phyloP scores from a whole-genome alignment of 495 filamentous ascomycete genomes.

The Penicillium verhagenii region DNA sequence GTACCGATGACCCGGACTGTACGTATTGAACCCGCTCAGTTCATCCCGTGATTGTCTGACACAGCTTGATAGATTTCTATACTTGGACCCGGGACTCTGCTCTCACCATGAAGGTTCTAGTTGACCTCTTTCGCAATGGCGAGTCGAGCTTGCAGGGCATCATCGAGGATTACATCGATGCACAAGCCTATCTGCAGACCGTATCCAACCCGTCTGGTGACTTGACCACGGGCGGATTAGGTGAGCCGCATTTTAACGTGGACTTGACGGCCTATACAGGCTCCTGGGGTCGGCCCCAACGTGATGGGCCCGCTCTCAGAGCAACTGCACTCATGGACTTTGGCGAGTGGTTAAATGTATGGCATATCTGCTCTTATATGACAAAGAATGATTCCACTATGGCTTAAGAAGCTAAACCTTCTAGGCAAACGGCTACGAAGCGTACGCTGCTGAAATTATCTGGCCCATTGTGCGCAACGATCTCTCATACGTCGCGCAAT shows the following conservation, averaged over 20 bases:
- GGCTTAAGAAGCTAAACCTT: not conserved
- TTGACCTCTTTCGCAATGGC: constrained; percentile 57
- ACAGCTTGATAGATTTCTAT: constrained; percentile 41
- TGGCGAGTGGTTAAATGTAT: constrained; percentile 32
- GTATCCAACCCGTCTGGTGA: constrained; percentile 48
- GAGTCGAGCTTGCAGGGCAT: constrained; percentile 51
- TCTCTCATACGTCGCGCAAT: constrained; percentile 65
- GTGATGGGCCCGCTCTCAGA: constrained; percentile 55
- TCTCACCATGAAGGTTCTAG: constrained; percentile 57
- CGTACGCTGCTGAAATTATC: constrained; percentile 29
- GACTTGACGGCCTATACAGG: constrained; percentile 52
- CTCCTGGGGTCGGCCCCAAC: constrained; percentile 62
- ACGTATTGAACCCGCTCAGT: not conserved
- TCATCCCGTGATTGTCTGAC: not conserved
- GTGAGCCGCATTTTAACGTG: constrained; percentile 62
- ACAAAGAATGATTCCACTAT: too few relatives aligned
- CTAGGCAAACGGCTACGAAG: constrained; percentile 31
- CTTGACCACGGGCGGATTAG: constrained; percentile 52
- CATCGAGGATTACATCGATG: constrained; percentile 53
- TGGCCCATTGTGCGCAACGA: constrained; percentile 60
- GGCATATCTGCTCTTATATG: constrained; percentile 2
- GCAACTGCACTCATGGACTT: constrained; percentile 40
- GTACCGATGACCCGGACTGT: constrained; percentile 11
- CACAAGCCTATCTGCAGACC: constrained; percentile 59
- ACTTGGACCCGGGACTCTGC: constrained; percentile 70